phyloP scores from a whole-genome alignment of 805 yeast species.

The Kazachstania africana region DNA sequence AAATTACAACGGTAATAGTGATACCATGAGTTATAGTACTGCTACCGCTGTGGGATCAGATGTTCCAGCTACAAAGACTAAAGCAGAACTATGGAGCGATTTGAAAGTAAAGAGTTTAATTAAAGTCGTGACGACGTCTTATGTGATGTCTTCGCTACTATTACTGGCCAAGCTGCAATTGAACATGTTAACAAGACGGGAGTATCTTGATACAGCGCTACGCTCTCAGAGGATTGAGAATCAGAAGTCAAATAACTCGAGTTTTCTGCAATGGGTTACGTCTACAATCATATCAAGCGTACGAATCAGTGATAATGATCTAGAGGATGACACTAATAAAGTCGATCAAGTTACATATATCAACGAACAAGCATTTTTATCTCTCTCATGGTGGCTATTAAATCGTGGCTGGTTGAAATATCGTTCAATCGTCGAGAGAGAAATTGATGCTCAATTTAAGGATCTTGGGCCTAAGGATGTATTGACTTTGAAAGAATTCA shows the following conservation, averaged over 20 bases:
- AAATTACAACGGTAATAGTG: neutral
- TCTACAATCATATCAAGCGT: no score
- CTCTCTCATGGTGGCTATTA: conserved; percentile 88
- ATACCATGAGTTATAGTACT: neutral
- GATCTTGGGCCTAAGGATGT: conserved; percentile 63
- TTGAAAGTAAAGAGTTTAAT: conserved; percentile 66
- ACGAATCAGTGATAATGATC: neutral
- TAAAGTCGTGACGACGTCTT: conserved; percentile 58
- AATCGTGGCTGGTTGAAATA: conserved; percentile 72
- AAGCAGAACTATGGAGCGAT: conserved; percentile 73
- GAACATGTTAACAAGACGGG: conserved; percentile 77
- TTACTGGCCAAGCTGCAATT: conserved; percentile 75
- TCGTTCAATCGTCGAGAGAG: conserved; percentile 38
- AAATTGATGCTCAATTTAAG: conserved; percentile 51
- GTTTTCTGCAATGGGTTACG: neutral
- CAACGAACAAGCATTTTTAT: conserved; percentile 71
- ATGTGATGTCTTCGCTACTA: conserved; percentile 57
- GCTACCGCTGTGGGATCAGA: conserved; percentile 5
- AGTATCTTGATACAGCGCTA: conserved; percentile 71
- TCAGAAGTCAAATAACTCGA: conserved; percentile 4
- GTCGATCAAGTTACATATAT: conserved; percentile 26
- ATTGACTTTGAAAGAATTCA: conserved; percentile 50
- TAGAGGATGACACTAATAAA: neutral
- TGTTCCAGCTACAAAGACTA: conserved; percentile 26
- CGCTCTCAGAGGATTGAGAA: conserved; percentile 19